Percentiles rank a stretch among this genome's conserved stretches.
Conservation (phyloP, 1,284 basidiomycete species). For the Boletus smithii region DNA sequence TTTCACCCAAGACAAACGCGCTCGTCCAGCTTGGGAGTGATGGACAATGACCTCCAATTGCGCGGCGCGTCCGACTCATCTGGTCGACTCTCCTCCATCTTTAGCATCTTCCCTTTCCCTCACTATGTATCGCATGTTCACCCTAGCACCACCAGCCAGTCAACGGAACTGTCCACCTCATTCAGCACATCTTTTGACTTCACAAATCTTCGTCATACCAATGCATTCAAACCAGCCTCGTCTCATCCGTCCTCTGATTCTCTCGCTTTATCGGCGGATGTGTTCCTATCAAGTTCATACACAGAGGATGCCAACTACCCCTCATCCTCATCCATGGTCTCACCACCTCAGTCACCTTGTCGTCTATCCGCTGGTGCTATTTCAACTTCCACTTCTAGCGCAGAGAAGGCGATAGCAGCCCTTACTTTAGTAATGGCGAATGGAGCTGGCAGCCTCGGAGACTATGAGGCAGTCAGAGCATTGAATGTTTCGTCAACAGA, state of each 20-base stretch:
- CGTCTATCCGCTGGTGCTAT: constrained; percentile 8
- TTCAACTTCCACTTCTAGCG: constrained; percentile 36
- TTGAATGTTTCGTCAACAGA: constrained; percentile 39
- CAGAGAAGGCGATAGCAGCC: constrained; percentile 61
- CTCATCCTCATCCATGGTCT: constrained; percentile 9
- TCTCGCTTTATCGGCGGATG: constrained; percentile 37
- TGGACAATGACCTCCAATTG: constrained; percentile 35
- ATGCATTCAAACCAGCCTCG: constrained; percentile 19
- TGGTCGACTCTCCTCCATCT: constrained; percentile 27
- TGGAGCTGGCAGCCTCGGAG: constrained; percentile 63
- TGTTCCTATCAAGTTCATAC: constrained; percentile 23
- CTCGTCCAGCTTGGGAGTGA: constrained; percentile 41
- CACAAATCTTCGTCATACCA: constrained; percentile 23
- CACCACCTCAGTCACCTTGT: constrained; percentile 15
- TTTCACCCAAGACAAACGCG: constrained; percentile 36
- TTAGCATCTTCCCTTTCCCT: constrained; percentile 20
- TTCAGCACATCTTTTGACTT: constrained; percentile 31
- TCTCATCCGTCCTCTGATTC: constrained; percentile 33
- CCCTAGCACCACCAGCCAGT: constrained; percentile 10
- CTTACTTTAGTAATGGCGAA: constrained; percentile 62
- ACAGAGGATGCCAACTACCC: constrained; percentile 5
- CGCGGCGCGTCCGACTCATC: constrained; percentile 11
- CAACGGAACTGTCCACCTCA: constrained; percentile 24
- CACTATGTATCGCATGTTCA: constrained; percentile 14
- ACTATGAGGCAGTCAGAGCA: constrained; percentile 54